Evolutionary conservation across 208 protist genomes (phyloP), one percentile per base, ranked within the genome.

Genomic region (Leishmania braziliensis): DNA sequence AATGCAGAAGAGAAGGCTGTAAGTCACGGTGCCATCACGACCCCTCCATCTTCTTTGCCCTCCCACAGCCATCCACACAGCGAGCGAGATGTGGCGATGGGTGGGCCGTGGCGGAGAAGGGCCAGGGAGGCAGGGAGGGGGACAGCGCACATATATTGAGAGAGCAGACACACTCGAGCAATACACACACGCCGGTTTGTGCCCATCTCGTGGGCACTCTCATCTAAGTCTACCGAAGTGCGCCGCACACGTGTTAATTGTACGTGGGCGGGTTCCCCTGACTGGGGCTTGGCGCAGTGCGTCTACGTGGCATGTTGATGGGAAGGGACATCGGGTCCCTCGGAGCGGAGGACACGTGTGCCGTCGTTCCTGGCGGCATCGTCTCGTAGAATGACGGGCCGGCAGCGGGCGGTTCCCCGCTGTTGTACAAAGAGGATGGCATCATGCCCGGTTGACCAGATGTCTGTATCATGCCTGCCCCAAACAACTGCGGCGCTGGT

Each of bases 261-360:
- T 84, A 79, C 56, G 71, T 56, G 58, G 56, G 54, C 5, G 75
- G 51, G 80, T 36, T 75, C 53, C 48, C 33, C 12, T 46, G 53
- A 14, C 53, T 79, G 26, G 54, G 23, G 48, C 70, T 77, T 36
- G 83, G 68, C 51, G 58, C 53, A 43, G 51, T 62, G 60, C 79
- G 75, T 16, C 79, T 80, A 12, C 78, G 83, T 3, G 78, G 83
- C 83, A 86, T 86, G 75, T 86, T 83, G 66, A 80, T 62, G 4
- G 78, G 68, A 63, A 72, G 58, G 43, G 60, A 51, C 29, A 62
- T 16, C 0, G 16, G 68, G 4, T 29, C 58, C 39, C 65, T 33
- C 5, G 46, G 18, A 20, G 33, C 53, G 39, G 75, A 10, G 26
- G 66, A 48, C 68, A 58, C 50, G 10, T 36, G 18, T 60, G 36